phyloP scores from a whole-genome alignment of 208 protist genomes.

The Leishmania aethiopica region DNA sequence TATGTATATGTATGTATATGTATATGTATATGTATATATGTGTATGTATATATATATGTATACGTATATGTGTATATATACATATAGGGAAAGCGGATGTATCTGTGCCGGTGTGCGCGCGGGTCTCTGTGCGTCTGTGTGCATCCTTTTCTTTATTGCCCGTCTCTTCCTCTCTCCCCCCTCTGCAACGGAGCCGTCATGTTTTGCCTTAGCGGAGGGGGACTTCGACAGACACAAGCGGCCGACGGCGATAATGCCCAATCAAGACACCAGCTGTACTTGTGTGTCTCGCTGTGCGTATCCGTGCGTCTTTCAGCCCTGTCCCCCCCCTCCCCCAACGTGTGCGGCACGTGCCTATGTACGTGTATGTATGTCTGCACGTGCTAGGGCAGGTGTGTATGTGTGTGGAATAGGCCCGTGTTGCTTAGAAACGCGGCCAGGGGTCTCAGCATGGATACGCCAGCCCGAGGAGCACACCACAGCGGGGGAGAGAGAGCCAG shows the following conservation, averaged over 20 bases:
- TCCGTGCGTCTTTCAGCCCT: not conserved
- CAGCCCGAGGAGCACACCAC: not conserved
- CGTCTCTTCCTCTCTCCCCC: not conserved
- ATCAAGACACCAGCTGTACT: not conserved
- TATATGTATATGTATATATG: too few relatives aligned
- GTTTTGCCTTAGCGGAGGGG: not conserved
- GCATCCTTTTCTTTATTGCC: not conserved
- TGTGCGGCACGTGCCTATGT: not conserved
- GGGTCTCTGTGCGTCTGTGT: constrained; percentile 1
- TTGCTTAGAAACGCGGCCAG: not conserved
- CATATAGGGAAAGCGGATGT: not conserved
- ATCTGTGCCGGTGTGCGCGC: not conserved
- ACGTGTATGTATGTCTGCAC: not conserved
- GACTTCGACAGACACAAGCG: not conserved
- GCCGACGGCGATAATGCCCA: not conserved
- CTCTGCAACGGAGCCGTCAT: not conserved
- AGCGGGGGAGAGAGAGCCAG: not conserved
- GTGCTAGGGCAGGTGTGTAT: not conserved
- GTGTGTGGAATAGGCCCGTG: not conserved
- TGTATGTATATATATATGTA: too few relatives aligned
- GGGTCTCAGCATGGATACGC: not conserved
- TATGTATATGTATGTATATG: too few relatives aligned
- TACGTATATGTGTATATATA: not conserved
- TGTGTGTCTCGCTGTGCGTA: not conserved
- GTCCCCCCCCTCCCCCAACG: not conserved